Conservation (phyloP, 2,329 filamentous ascomycete species). For the Pseudogymnoascus sp. region DNA sequence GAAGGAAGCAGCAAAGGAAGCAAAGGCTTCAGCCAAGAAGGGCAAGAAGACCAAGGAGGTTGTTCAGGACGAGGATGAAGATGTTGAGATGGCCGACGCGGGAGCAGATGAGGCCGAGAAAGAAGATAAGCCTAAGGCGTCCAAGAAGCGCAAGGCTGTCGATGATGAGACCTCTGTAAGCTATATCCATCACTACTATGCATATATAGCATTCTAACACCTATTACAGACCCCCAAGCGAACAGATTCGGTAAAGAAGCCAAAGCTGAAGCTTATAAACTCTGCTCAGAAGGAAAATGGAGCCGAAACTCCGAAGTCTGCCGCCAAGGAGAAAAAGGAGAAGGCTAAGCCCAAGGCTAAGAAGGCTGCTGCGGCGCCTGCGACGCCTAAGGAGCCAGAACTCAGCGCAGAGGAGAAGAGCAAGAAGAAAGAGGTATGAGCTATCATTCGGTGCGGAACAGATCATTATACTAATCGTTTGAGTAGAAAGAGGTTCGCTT, state of each 20-base stretch:
- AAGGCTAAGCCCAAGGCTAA: slow-evolving; percentile 37
- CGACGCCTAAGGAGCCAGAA: slow-evolving; percentile 45
- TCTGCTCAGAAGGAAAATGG: slow-evolving; percentile 59
- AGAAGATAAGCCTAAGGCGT: slow-evolving; percentile 44
- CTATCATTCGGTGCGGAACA: not conserved
- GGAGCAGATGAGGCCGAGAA: slow-evolving; percentile 36
- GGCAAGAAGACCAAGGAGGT: slow-evolving; percentile 38
- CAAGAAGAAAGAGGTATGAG: slow-evolving; percentile 48
- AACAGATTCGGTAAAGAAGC: slow-evolving; percentile 56
- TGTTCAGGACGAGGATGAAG: slow-evolving; percentile 43
- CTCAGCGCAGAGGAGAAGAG: slow-evolving; percentile 49
- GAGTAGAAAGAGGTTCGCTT: slow-evolving; percentile 72
- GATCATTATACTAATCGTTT: slow-evolving; percentile 27
- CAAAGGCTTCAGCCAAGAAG: slow-evolving; percentile 40
- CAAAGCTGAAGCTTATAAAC: slow-evolving; percentile 54
- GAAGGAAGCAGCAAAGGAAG: slow-evolving; percentile 37
- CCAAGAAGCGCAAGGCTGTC: slow-evolving; percentile 76
- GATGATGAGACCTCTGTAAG: slow-evolving; percentile 64
- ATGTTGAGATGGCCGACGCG: slow-evolving; percentile 51
- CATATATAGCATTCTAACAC: slow-evolving; percentile 16
- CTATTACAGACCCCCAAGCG: slow-evolving; percentile 44
- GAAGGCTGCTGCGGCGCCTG: slow-evolving; percentile 43
- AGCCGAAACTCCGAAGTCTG: slow-evolving; percentile 25
- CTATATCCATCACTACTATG: slow-evolving; percentile 7
- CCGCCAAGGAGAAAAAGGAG: slow-evolving; percentile 32